Base-by-base conservation (phyloP, 106 monocot genomes). In the Dactylorhiza incarnata region DNA sequence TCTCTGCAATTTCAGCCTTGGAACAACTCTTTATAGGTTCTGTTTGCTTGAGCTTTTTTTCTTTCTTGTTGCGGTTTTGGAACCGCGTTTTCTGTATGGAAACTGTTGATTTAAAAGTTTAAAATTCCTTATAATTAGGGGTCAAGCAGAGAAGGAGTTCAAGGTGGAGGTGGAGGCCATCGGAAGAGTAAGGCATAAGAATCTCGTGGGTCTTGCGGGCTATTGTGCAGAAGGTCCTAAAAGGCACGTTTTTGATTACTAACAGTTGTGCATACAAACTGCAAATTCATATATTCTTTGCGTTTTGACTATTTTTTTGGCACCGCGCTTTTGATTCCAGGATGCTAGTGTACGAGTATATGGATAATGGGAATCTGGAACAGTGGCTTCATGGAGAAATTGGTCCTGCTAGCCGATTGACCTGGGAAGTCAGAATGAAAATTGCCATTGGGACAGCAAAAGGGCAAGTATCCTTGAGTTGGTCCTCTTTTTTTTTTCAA, bases 111-210 rank as follows among this genome's bases (percentile, higher is more conserved):
- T 73, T 73, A 10, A 61, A 44, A 49, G 63, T 9, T 6, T 69
- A 24, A 43, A 66, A 63, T 65, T 15, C 14, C 17, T 51, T 77
- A 45, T 77, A 45, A n/a, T 46, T 76, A 95, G 95, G 83, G 91
- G 95, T 72, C 95, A 95, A 59, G 95, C 95, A 55, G 89, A 95
- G 79, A 92, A 85, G 68, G 95, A 95, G 48, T 95, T 95, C 81
- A 92, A 95, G 80, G 87, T 95, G 58, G 95, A 95, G 77, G 95
- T 95, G 44, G 95, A 95, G 80, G 95, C 89, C 58, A 95, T 95
- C 13, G 95, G 95, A 58, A 91, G 87, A 79, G 95, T 95, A 7
- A 82, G 89, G 79, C 95, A 95, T 73, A 95, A 95, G 80, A 91
- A 92, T 79, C 91, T 95, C 68, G 95, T 92, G n/a, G 89, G 91